These are phyloP conservation scores for Aspergillus hancockii DNA, from an alignment of 495 filamentous ascomycete genomes.

Conservation along the genomic window DNA sequence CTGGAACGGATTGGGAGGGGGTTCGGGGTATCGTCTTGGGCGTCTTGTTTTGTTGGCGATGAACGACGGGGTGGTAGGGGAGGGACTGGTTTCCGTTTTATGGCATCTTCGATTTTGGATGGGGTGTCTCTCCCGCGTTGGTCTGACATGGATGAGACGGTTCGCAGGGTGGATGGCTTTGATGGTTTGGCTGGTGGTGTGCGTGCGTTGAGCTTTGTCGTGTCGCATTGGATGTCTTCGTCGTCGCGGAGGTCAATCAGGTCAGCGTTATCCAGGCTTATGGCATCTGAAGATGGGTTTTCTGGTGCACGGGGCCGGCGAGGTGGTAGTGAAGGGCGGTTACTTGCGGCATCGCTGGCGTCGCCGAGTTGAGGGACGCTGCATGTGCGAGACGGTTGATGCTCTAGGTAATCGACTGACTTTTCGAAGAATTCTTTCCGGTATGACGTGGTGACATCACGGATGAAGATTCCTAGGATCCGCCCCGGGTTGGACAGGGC, in stretches of 20 bases:
- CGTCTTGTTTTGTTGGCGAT: conserved; percentile 25
- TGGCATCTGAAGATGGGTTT: conserved; percentile 19
- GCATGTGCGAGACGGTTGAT: conserved; percentile 21
- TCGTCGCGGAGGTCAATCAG: conserved; percentile 68
- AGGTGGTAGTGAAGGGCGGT: conserved; percentile 40
- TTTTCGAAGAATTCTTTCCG: conserved; percentile 75
- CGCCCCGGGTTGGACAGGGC: conserved; percentile 77
- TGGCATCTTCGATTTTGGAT: conserved; percentile 17
- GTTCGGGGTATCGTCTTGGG: conserved; percentile 14
- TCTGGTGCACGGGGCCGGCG: conserved; percentile 28
- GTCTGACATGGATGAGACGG: conserved; percentile 27
- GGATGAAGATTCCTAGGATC: conserved; percentile 85
- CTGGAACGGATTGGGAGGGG: conserved; percentile 8
- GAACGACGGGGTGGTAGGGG: conserved; percentile 44
- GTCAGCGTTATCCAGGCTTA: conserved; percentile 50
- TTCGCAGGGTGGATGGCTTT: conserved; percentile 67
- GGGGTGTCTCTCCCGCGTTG: conserved; percentile 7
- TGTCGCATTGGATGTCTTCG: conserved; percentile 17
- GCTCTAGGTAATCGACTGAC: conserved; percentile 48
- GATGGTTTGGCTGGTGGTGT: conserved; percentile 60
- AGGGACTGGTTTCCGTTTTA: conserved; percentile 47
- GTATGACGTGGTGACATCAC: conserved; percentile 83
- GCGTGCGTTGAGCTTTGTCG: conserved; percentile 23
- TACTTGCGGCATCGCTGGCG: conserved; percentile 26
- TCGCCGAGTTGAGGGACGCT: conserved; percentile 34